Conservation (phyloP, 768 basidiomycete species). For the Zangia roseola region DNA sequence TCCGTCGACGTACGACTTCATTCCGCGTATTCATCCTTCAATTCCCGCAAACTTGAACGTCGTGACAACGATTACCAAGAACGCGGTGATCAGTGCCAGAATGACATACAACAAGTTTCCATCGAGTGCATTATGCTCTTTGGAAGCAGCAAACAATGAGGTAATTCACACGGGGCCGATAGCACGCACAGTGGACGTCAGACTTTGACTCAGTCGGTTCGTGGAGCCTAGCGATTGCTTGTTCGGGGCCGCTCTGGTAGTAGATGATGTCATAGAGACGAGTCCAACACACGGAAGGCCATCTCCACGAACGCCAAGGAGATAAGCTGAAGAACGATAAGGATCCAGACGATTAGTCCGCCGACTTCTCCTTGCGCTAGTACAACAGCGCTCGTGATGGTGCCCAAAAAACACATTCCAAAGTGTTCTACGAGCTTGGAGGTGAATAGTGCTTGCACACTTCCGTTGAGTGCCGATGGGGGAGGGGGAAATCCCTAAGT, state of each 20-base stretch:
- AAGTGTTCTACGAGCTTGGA: too few species aligned
- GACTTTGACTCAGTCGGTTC: constrained; percentile 54
- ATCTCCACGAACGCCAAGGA: constrained; percentile 37
- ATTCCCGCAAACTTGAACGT: constrained; percentile 20
- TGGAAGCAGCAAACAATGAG: constrained; percentile 50
- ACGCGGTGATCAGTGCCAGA: constrained; percentile 31
- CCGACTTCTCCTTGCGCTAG: constrained; percentile 30
- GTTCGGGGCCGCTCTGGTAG: constrained; percentile 52
- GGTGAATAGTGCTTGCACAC: too few species aligned
- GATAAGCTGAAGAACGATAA: constrained; percentile 29
- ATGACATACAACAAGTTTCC: constrained; percentile 51
- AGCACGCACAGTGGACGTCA: constrained; percentile 43
- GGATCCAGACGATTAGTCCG: constrained; percentile 35
- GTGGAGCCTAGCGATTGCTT: constrained; percentile 53
- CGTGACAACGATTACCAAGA: constrained; percentile 18
- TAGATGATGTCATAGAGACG: constrained; percentile 35
- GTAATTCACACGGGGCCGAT: constrained; percentile 48
- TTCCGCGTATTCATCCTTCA: constrained; percentile 10
- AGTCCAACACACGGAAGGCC: constrained; percentile 36
- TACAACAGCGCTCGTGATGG: constrained; percentile 43
- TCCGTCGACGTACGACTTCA: background rate
- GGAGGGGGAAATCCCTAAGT: too few species aligned
- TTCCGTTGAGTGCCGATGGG: too few species aligned
- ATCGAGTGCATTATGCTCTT: constrained; percentile 44
- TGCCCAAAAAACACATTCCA: too few species aligned